Percentiles rank a stretch among this genome's conserved stretches.
These are phyloP conservation scores for Conticribra weissflogii DNA, from an alignment of 108 stramenopile genomes.

Conservation along the genomic window DNA sequence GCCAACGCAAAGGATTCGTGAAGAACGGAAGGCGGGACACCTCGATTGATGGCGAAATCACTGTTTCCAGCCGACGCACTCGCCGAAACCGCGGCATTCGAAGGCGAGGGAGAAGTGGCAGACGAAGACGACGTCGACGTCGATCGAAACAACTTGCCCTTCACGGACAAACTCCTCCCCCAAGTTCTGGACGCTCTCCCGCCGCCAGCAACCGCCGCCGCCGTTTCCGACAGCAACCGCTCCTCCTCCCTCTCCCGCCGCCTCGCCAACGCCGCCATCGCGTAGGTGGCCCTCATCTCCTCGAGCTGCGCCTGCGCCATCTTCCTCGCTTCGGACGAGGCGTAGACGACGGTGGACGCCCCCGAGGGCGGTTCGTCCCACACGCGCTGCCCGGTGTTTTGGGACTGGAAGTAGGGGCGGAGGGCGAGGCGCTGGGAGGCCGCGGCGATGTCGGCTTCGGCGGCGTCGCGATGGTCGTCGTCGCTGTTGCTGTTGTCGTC, in stretches of 20 bases:
- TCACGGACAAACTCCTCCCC: conserved; percentile 2
- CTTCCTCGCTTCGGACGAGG: conserved; percentile 57
- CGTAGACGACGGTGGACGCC: conserved; percentile 65
- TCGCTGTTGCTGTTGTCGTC: background rate
- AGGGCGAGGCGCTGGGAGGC: conserved; percentile 56
- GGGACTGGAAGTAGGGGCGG: conserved; percentile 74
- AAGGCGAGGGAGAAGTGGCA: background rate
- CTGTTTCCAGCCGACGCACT: conserved; percentile 5
- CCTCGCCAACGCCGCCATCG: conserved; percentile 21
- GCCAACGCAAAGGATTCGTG: conserved; percentile 43
- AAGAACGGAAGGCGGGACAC: conserved; percentile 36
- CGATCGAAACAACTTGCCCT: conserved; percentile 9
- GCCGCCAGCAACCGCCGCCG: conserved; percentile 13
- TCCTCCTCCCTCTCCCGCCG: conserved; percentile 27
- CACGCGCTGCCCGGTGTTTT: conserved; percentile 61
- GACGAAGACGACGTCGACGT: background rate
- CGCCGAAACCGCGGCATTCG: background rate
- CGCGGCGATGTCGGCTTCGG: conserved; percentile 28
- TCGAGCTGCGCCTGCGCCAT: conserved; percentile 69
- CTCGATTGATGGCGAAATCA: background rate
- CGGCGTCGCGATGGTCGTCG: background rate
- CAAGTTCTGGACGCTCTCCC: conserved; percentile 1
- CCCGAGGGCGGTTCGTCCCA: conserved; percentile 89
- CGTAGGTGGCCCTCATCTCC: conserved; percentile 58
- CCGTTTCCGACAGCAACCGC: conserved; percentile 8